phyloP scores from a whole-genome alignment of 805 yeast genomes.

The Komagataella pseudopastoris region DNA sequence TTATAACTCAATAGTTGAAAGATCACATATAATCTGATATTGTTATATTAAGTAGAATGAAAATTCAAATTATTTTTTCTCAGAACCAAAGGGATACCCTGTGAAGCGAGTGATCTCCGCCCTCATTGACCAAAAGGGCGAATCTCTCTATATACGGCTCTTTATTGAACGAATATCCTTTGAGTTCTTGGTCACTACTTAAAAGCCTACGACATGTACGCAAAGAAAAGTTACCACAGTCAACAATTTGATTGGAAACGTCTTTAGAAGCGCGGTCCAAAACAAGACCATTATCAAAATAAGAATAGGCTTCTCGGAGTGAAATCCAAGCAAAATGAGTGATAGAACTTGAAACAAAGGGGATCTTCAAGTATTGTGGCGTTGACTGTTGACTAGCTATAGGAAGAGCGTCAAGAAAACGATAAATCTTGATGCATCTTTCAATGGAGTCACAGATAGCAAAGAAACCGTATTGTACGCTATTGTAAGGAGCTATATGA shows the following conservation, averaged over 20 bases:
- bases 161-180: neutral
- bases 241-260: neutral
- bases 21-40: neutral
- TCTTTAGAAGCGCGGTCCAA: neutral
- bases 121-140: neutral
- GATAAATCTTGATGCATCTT: neutral
- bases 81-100: neutral
- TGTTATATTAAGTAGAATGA: neutral
- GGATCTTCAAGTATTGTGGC: neutral
- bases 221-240: neutral
- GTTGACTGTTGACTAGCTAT: neutral
- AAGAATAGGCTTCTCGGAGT: neutral
- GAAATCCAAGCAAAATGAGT: neutral
- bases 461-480: neutral
- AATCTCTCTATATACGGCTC: neutral
- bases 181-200: neutral
- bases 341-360: neutral
- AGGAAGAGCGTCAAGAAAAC: neutral
- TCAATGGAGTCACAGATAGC: neutral
- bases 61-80: too few relatives aligned
- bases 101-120: neutral
- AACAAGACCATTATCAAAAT: neutral
- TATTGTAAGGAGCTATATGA: neutral
- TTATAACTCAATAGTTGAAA: too few relatives aligned
- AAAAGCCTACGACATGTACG: neutral